Base-by-base conservation (phyloP, 2,329 filamentous ascomycete genomes). In the Aspergillus sp. region DNA sequence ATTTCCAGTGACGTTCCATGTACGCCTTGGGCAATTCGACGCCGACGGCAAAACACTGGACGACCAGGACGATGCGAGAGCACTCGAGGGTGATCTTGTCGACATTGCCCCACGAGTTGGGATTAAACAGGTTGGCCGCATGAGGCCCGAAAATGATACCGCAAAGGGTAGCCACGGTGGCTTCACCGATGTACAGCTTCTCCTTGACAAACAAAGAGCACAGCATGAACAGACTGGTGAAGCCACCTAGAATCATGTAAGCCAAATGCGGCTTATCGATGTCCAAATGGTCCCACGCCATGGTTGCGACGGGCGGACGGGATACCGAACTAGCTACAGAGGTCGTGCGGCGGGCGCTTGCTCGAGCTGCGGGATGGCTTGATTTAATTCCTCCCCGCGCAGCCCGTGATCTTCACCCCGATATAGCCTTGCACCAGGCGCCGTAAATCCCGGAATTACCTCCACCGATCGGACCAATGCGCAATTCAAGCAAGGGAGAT, bases 181-280 rank as follows among this genome's bases (percentile, higher is more conserved):
- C 95, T 84, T 99, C 95, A 74, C 95, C 95, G 76, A 99, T 99
- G 81, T 99, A 99, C 73, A 98, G 85, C 76, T 91, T 90, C 83
- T 99, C 95, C 83, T 99, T 99, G 81, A 99, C 96, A 73, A 98
- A 88, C 58, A 96, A 92, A 62, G 95, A 99, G 78, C 92, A 96
- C 62, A 99, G 83, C 95, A 99, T 99, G 81, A 99, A 99, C 70
- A 99, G 82, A 62, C 90, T 92, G 68, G 95, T 99, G 81, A 99
- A 99, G 76, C 94, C 95, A 71, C 95, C 95, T 59, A 99, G 83
- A 79, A 99, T 97, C 79, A 98, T 92, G 79, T 99, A 99, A 66
- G 96, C 95, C 91, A 98, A 79, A 83, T 99, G 95, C 71, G 95
- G 91, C 83, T 89, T 90, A 79, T 96, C 97, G 81, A 98, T 88